phyloP scores from a whole-genome alignment of 2,329 filamentous ascomycete species.

The Monosporascus sp. region DNA sequence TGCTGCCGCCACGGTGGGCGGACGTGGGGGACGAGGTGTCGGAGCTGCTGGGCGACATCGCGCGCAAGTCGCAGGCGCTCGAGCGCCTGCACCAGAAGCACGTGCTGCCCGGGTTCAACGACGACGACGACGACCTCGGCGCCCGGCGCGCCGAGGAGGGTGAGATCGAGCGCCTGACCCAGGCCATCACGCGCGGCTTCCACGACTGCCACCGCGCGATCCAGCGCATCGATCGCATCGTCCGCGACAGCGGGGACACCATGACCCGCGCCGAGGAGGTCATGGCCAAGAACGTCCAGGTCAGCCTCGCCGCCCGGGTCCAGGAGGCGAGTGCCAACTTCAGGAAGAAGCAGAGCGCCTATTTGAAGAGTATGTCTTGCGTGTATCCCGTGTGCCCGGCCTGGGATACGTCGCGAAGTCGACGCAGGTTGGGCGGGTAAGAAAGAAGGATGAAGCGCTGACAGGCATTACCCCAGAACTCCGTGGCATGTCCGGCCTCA shows the following conservation, averaged over 20 bases:
- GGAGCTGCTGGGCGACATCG: conserved; percentile 73
- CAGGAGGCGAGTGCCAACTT: conserved; percentile 90
- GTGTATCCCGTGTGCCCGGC: too few species aligned
- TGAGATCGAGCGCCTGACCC: conserved; percentile 85
- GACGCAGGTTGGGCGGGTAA: neutral
- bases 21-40: conserved; percentile 92
- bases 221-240: conserved; percentile 80
- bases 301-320: conserved; percentile 79
- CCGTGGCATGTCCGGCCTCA: conserved; percentile 61
- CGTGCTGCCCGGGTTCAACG: conserved; percentile 91
- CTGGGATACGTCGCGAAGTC: neutral
- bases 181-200: conserved; percentile 83
- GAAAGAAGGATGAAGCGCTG: conserved; percentile 7
- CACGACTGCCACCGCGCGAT: conserved; percentile 88
- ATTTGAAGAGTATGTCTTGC: conserved; percentile 73
- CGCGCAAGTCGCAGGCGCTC: conserved; percentile 74
- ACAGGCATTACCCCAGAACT: conserved; percentile 51
- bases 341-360: conserved; percentile 94
- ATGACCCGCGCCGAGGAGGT: conserved; percentile 81
- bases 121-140: neutral
- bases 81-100: conserved; percentile 97
- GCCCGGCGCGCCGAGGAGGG: conserved; percentile 74
- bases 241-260: conserved; percentile 69
- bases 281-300: conserved; percentile 95
- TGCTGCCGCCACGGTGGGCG: conserved; percentile 90